phyloP scores from a whole-genome alignment of 108 stramenopile species.

The Skeletonema potamos region DNA sequence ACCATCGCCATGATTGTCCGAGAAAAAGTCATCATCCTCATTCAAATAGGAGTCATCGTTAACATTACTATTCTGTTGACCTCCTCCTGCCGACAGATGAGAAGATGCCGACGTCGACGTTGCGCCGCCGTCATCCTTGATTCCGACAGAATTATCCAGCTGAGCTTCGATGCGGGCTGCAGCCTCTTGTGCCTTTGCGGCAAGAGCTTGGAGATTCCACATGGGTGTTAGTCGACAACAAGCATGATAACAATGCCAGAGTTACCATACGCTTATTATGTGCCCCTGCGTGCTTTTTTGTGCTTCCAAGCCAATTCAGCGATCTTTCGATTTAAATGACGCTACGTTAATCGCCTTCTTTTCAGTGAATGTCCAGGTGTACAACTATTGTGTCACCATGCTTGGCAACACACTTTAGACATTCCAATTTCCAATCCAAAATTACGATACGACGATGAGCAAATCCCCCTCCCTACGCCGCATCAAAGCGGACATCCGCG shows the following conservation, averaged over 20 bases:
- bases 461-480: slow-evolving; percentile 78
- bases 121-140: slow-evolving; percentile 3
- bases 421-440: neutral
- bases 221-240: neutral
- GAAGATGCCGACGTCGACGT: neutral
- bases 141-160: slow-evolving; percentile 41
- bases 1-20: slow-evolving; percentile 14
- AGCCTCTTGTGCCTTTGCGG: slow-evolving; percentile 48
- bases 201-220: slow-evolving; percentile 39
- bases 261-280: too few relatives aligned
- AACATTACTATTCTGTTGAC: neutral
- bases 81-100: neutral
- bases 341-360: neutral
- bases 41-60: slow-evolving; percentile 21
- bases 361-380: too few relatives aligned
- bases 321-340: neutral
- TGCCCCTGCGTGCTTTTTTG: too few relatives aligned
- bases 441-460: slow-evolving; percentile 65
- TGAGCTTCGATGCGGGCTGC: slow-evolving; percentile 40
- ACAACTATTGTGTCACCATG: neutral
- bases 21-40: slow-evolving; percentile 34
- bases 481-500: slow-evolving; percentile 93
- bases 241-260: neutral
- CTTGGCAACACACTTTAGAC: neutral
- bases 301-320: too few relatives aligned